Conservation (phyloP, 371 early-diverging fungal genomes). For the Mortierella sp. region DNA sequence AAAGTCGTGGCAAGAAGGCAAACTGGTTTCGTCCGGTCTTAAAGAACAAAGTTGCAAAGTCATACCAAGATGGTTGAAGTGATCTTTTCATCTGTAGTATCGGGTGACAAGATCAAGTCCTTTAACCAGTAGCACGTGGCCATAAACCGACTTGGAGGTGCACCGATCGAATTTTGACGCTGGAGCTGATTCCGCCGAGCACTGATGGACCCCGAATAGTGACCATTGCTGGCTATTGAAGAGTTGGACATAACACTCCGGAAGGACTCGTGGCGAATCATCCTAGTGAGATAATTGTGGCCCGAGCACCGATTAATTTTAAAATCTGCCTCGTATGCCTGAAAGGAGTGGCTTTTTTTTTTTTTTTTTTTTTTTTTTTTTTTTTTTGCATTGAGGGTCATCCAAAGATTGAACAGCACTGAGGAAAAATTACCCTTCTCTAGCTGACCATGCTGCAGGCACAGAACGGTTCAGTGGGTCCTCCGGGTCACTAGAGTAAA, state of each 20-base stretch:
- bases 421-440: conserved; percentile 10
- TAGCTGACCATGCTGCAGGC: conserved; percentile 4
- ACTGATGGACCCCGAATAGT: conserved; percentile 31
- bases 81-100: conserved; percentile 45
- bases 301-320: not conserved
- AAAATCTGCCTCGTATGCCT: not conserved
- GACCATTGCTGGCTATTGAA: conserved; percentile 13
- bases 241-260: conserved; percentile 23
- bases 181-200: conserved; percentile 44
- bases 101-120: conserved; percentile 26
- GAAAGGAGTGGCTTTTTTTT: not conserved
- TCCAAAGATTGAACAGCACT: not conserved
- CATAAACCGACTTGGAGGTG: conserved; percentile 20
- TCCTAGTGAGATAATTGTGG: conserved; percentile 6
- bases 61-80: conserved; percentile 40
- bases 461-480: conserved; percentile 35
- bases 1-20: not conserved
- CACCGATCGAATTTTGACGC: conserved; percentile 42
- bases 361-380: too few relatives aligned
- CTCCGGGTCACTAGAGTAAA: conserved; percentile 24
- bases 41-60: too few relatives aligned
- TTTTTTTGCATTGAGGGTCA: not conserved
- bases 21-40: not conserved
- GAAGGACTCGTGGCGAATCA: conserved; percentile 25
- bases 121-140: conserved; percentile 17